phyloP scores from a whole-genome alignment of 164 flowering plant genomes.

The Echeveria elegans region DNA sequence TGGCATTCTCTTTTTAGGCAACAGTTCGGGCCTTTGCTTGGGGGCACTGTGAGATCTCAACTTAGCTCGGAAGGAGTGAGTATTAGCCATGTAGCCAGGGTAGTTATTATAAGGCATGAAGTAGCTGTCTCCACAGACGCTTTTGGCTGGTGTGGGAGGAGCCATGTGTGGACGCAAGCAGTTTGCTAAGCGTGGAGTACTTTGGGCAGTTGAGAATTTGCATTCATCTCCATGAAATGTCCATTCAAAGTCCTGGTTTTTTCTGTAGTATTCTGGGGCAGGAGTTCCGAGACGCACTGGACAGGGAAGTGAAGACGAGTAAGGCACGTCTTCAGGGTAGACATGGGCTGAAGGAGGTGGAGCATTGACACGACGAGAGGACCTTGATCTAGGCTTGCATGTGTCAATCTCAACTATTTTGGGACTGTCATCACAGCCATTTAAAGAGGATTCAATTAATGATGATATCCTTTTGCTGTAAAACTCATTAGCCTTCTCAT shows the following conservation, averaged over 20 bases:
- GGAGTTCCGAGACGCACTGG: conserved; percentile 42
- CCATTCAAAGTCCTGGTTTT: conserved; percentile 48
- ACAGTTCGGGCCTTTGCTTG: conserved; percentile 67
- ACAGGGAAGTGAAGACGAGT: conserved; percentile 46
- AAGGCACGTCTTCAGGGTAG: conserved; percentile 27
- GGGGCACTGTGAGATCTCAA: conserved; percentile 72
- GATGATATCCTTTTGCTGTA: conserved; percentile 43
- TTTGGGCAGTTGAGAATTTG: conserved; percentile 65
- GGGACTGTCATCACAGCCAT: conserved; percentile 53
- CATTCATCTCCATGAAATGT: conserved; percentile 45
- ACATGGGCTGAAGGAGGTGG: conserved; percentile 36
- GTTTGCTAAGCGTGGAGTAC: conserved; percentile 56
- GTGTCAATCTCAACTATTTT: conserved; percentile 89
- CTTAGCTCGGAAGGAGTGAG: conserved; percentile 66
- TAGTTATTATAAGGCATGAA: conserved; percentile 31
- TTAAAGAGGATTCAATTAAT: conserved; percentile 22
- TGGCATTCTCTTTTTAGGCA: conserved; percentile 44
- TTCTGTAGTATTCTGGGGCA: conserved; percentile 29
- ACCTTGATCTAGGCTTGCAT: conserved; percentile 44
- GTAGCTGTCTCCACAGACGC: conserved; percentile 44
- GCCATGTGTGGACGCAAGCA: conserved; percentile 16
- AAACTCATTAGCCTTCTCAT: conserved; percentile 33
- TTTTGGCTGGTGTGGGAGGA: conserved; percentile 57
- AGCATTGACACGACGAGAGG: conserved; percentile 27
- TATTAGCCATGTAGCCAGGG: conserved; percentile 72